Evolutionary conservation across 441 rosid species (phyloP).

Genomic region (Erodium moschatum): DNA sequence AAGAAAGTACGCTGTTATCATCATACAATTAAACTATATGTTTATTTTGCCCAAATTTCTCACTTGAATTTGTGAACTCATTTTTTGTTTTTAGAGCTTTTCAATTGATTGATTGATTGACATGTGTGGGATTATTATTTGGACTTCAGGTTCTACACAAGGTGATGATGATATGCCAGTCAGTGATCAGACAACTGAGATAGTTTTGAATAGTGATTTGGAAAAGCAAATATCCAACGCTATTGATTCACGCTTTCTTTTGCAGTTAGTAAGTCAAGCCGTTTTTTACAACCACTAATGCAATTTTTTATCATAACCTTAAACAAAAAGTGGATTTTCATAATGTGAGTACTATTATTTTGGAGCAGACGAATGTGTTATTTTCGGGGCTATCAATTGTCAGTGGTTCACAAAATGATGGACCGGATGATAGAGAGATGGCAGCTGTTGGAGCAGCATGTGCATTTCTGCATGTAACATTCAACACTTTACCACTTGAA

Average conservation of each 20-base stretch:
- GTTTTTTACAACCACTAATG: background rate
- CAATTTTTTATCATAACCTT: constrained; percentile 1
- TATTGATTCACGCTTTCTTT: constrained; percentile 71
- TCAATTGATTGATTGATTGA: constrained; percentile 21
- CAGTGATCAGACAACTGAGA: constrained; percentile 42
- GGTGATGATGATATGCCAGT: constrained; percentile 58
- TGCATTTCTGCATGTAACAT: constrained; percentile 76
- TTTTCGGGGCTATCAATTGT: constrained; percentile 46
- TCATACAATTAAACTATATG: background rate
- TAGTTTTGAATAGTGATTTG: constrained; percentile 48
- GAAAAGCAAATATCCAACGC: constrained; percentile 66
- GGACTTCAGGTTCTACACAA: constrained; percentile 44
- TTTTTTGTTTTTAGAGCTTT: background rate
- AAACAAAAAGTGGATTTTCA: constrained; percentile 2
- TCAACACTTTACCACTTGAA: constrained; percentile 72
- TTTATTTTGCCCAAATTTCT: background rate
- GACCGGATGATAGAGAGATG: constrained; percentile 50
- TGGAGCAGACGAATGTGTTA: constrained; percentile 69
- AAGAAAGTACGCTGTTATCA: constrained; percentile 47
- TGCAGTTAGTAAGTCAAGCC: constrained; percentile 66
- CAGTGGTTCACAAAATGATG: constrained; percentile 34
- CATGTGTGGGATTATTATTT: constrained; percentile 15
- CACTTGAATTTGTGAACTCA: background rate
- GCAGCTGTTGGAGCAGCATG: constrained; percentile 89
- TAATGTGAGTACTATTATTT: constrained; percentile 13